Percentiles rank a stretch among this genome's conserved stretches.
These are phyloP conservation scores for Botrytis byssoidea DNA, from an alignment of 2,329 filamentous ascomycete species.

Conservation along the genomic window DNA sequence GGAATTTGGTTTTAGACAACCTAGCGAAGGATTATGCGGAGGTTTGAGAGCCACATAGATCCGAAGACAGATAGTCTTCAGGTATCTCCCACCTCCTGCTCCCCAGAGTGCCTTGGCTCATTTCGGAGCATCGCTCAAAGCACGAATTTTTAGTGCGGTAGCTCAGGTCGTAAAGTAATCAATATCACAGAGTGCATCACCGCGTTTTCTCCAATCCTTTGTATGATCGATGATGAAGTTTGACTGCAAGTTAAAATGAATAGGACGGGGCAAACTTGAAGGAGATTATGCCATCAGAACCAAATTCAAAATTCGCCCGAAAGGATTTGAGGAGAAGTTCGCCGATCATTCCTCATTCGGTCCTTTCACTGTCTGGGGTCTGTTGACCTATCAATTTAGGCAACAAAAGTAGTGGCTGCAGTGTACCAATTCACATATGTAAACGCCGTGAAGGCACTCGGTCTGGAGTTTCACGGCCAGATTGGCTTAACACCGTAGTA, in stretches of 20 bases:
- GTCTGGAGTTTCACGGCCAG: not conserved
- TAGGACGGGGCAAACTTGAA: too few relatives aligned
- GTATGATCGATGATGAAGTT: too few relatives aligned
- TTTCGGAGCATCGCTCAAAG: not conserved
- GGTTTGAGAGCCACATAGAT: too few relatives aligned
- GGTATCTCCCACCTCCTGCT: not conserved
- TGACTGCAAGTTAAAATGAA: too few relatives aligned
- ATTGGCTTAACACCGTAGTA: not conserved
- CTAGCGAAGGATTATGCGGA: not conserved
- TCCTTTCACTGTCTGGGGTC: too few relatives aligned
- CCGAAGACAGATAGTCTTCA: too few relatives aligned
- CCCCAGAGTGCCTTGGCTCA: not conserved
- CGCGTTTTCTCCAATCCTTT: not conserved
- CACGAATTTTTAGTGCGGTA: too few relatives aligned
- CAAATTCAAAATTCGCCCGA: too few relatives aligned
- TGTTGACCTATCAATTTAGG: not conserved
- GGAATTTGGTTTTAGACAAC: too few relatives aligned
- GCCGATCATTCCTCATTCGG: too few relatives aligned
- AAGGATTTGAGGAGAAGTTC: too few relatives aligned
- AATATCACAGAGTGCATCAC: not conserved
- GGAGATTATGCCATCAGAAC: too few relatives aligned
- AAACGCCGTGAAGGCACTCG: not conserved
- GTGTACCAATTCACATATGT: not conserved
- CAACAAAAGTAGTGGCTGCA: not conserved
- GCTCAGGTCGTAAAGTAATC: not conserved